phyloP scores from a whole-genome alignment of 106 monocot species.

The Vanilla planifolia region DNA sequence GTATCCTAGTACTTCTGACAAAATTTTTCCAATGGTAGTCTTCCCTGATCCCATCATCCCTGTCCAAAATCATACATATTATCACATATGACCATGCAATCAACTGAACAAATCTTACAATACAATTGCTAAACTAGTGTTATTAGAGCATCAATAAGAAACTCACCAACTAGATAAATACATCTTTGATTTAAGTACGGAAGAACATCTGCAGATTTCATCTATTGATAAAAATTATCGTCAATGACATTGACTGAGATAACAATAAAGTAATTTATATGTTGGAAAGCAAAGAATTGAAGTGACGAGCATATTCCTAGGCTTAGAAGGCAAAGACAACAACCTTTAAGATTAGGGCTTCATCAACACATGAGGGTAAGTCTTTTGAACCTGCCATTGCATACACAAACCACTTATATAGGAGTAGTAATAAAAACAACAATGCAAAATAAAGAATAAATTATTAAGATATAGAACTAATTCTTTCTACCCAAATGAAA shows the following conservation, averaged over 20 bases:
- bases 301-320: neutral
- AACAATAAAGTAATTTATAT: conserved; percentile 1
- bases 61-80: conserved; percentile 15
- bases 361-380: conserved; percentile 21
- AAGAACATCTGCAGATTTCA: conserved; percentile 36
- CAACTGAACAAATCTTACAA: neutral
- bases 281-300: neutral
- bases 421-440: neutral
- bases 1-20: conserved; percentile 85
- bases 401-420: conserved; percentile 3
- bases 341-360: conserved; percentile 40
- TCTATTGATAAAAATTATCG: conserved; percentile 24
- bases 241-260: neutral
- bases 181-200: conserved; percentile 40
- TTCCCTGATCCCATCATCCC: conserved; percentile 99
- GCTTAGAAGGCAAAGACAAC: neutral
- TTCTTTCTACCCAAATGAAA: neutral
- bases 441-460: neutral
- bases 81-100: neutral
- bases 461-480: neutral
- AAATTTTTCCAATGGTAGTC: conserved; percentile 79
- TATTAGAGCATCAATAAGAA: conserved; percentile 4
- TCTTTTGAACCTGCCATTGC: conserved; percentile 15
- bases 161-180: conserved; percentile 60
- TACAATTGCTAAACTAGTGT: neutral